A percentile compares a stretch with the other conserved stretches of the same genome.
Evolutionary conservation across 2,329 filamentous ascomycete species (phyloP).

Genomic region (Raffaelea arxii): DNA sequence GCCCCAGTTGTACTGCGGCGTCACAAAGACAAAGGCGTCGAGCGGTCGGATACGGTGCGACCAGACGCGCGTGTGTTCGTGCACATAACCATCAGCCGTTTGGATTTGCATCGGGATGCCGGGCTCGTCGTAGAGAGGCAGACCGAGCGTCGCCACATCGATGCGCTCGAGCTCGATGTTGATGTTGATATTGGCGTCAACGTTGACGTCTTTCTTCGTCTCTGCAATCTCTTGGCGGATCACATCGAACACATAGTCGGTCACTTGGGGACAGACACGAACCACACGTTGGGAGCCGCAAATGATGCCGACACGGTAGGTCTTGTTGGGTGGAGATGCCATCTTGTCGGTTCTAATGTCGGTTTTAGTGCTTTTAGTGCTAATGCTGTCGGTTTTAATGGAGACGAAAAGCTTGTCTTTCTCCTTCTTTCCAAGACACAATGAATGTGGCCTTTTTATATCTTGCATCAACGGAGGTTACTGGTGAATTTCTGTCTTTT

Average conservation of each 20-base stretch:
- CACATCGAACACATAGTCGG: conserved; percentile 12
- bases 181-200: background rate
- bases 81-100: conserved; percentile 18
- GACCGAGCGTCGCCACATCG: conserved; percentile 21
- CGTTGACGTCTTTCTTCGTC: background rate
- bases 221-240: conserved; percentile 6
- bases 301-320: conserved; percentile 16
- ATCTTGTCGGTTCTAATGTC: too few relatives aligned
- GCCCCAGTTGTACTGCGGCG: conserved; percentile 36
- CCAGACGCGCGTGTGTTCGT: conserved; percentile 26
- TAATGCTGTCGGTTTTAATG: too few relatives aligned
- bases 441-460: too few relatives aligned
- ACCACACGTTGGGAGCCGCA: conserved; percentile 16
- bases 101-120: conserved; percentile 20
- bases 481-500: too few relatives aligned
- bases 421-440: too few relatives aligned
- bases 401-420: too few relatives aligned
- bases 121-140: conserved; percentile 26
- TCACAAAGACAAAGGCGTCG: conserved; percentile 22
- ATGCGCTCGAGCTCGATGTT: conserved; percentile 14
- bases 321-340: background rate
- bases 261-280: conserved; percentile 15
- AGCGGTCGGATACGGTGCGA: conserved; percentile 19
- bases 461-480: too few relatives aligned
- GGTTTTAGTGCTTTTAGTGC: too few relatives aligned